Evolutionary conservation across 805 yeast genomes (phyloP).

Genomic region (Lachancea lanzarotensis): DNA sequence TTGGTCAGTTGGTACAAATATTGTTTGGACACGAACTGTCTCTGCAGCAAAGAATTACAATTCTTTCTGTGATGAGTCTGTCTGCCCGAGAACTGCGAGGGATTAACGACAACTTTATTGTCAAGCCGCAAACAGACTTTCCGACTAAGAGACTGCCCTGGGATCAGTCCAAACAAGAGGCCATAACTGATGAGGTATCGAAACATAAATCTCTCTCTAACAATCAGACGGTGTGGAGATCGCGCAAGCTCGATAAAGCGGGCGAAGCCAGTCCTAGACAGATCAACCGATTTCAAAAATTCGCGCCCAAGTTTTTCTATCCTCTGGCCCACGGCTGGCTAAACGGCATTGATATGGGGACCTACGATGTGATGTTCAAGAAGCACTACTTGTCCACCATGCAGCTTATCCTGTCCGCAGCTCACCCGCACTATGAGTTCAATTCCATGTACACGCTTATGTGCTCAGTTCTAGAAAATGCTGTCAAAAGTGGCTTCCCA

Average conservation of each 20-base stretch:
- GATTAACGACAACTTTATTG: constrained; percentile 43
- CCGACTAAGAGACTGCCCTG: constrained; percentile 23
- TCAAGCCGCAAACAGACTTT: constrained; percentile 33
- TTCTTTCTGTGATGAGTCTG: constrained; percentile 62
- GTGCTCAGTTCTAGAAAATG: constrained; percentile 23
- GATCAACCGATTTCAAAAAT: constrained; percentile 30
- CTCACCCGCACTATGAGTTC: constrained; percentile 40
- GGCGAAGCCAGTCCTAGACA: neutral
- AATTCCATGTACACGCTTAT: constrained; percentile 31
- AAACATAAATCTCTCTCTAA: neutral
- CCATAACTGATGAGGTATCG: neutral
- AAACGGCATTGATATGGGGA: constrained; percentile 48
- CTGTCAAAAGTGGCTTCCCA: constrained; percentile 18
- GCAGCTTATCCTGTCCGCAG: constrained; percentile 40
- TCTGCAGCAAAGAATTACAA: constrained; percentile 64
- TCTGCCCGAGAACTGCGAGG: constrained; percentile 72
- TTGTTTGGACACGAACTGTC: constrained; percentile 72
- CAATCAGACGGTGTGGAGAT: constrained; percentile 25
- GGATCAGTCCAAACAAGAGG: neutral
- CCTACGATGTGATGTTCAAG: constrained; percentile 44
- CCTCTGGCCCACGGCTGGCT: constrained; percentile 51
- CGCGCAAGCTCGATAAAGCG: constrained; percentile 26
- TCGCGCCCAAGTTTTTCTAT: constrained; percentile 42
- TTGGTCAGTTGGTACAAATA: constrained; percentile 36
- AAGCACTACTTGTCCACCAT: constrained; percentile 47